Base-by-base conservation (phyloP, 768 basidiomycete genomes). In the Tulasnella sp. region DNA sequence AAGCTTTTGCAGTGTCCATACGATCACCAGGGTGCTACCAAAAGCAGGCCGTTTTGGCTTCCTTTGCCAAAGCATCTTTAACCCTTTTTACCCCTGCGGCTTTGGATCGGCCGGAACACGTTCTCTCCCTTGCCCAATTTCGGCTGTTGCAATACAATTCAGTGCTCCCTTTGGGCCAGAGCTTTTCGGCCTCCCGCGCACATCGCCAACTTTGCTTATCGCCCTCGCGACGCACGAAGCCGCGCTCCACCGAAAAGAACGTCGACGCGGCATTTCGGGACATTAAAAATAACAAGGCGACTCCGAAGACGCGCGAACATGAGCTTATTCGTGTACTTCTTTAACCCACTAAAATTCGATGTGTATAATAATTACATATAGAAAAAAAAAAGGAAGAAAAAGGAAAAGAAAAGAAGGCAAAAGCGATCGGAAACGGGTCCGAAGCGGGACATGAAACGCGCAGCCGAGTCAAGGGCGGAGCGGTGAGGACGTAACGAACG, bases 311-410 rank as follows among this genome's bases (percentile, higher is more conserved):
- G 58, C 25, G 29, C n/a, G n/a, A n/a, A 34, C 29, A 29, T 14
- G 14, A 4, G 25, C n/a, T 22, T 22, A 6, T 17, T n/a, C 12
- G 58, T 64, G 4, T 25, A 31, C 29, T 64, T 34, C 29, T 64
- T 64, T n/a, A 70, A 70, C 69, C 69, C 37, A 70, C 36, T 70
- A 38, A 38, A 70, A 70, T 70, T 70, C 69, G 40, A 70, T 3
- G 68, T 14, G 12, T 64, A 70, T 38, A 70, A 70, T 70, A 70
- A 70, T 70, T 42, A 42, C 58, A 64, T 64, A 64, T 38, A 70
- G 69, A 38, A 70, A 70, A 70, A n/a, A 67, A 67, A n/a, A n/a
- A n/a, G n/a, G n/a, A 70, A 38, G 58, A 34, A 64, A 25, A 64
- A 70, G 25, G 17, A 38, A 39, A 36, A 38, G 69, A 39, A 70